Evolutionary conservation across 352 stramenopile genomes (phyloP), one percentile per base, ranked within the genome.

Genomic region (Globisporangium carolinianum): DNA sequence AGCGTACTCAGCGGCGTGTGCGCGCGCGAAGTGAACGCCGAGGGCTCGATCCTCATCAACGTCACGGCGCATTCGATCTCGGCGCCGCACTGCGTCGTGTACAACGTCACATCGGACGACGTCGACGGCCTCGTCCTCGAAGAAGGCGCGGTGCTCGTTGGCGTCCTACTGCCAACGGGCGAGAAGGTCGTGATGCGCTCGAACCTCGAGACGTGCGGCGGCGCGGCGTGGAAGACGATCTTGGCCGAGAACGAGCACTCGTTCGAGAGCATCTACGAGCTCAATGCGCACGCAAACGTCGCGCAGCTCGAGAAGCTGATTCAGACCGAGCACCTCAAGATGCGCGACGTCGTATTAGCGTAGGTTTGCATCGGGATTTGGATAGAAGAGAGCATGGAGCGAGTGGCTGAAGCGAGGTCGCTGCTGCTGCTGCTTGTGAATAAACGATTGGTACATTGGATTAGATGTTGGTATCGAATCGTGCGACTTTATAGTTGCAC

Each of bases 31-130:
- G 79, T 99, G 57, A 85, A 95, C 46, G 94, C 86, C 1, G 83
- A 98, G 56, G 91, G 93, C 57, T 98, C 92, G 54, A 98, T 99
- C 60, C 75, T 99, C 53, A 98, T 99, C 61, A 99, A 99, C 75
- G 97, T 98, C 51, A 98, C 95, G 11, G 96, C 96, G 11, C 94
- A 92, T 60, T 97, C 92, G 43, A 98, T 99, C 68, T 83, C 78
- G n/a, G 95, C 94, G 5, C 90, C 90, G 55, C 89, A 92, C 48
- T 96, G 88, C 60, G 95, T 99, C 35, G 72, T 98, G 55, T 99
- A 99, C 83, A 99, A 99, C 72, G 80, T 99, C 15, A 95, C 98
- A 39, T 95, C 83, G 57, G 90, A 98, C 36, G 81, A 91, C 18
- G 73, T 81, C 5, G 86, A 92, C 6, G 94, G 89, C 1, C 84